Conservation (phyloP, 83 land plant species). For the Diphasiastrum complanatum region DNA sequence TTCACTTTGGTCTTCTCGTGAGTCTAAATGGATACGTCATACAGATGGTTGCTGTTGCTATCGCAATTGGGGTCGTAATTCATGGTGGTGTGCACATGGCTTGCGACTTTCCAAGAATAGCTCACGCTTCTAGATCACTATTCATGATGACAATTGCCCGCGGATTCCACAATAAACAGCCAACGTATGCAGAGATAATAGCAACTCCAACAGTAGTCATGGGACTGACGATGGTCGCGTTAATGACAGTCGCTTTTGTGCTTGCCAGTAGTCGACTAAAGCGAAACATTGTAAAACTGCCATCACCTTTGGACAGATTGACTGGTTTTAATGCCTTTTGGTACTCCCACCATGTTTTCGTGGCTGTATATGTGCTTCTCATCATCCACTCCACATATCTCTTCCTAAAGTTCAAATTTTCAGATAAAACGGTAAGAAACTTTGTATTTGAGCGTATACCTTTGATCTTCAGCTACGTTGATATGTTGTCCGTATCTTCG, state of each 20-base stretch:
- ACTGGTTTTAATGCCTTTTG: constrained; percentile 97
- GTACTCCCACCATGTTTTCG: constrained; percentile 89
- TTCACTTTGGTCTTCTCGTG: no score
- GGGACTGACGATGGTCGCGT: constrained; percentile 69
- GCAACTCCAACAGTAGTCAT: constrained; percentile 51
- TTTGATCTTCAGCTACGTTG: background rate
- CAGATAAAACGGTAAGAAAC: constrained; percentile 56
- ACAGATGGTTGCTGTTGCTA: constrained; percentile 66
- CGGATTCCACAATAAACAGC: constrained; percentile 50
- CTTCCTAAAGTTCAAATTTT: constrained; percentile 58
- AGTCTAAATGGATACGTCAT: background rate
- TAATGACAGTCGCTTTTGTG: constrained; percentile 67
- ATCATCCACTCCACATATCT: constrained; percentile 64
- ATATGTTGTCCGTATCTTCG: background rate
- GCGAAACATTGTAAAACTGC: constrained; percentile 53
- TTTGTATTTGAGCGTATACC: no score
- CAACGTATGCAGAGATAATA: constrained; percentile 49
- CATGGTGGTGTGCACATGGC: constrained; percentile 68
- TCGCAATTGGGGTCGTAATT: constrained; percentile 47
- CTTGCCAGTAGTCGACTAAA: constrained; percentile 61
- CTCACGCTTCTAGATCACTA: constrained; percentile 26
- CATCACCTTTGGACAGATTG: constrained; percentile 68
- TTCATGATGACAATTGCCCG: constrained; percentile 33
- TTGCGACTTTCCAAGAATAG: constrained; percentile 75
- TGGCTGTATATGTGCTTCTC: constrained; percentile 63